Evolutionary conservation across 495 filamentous ascomycete genomes (phyloP), one percentile per base, ranked within the genome.

Genomic region (Penicillium egyptiacum): DNA sequence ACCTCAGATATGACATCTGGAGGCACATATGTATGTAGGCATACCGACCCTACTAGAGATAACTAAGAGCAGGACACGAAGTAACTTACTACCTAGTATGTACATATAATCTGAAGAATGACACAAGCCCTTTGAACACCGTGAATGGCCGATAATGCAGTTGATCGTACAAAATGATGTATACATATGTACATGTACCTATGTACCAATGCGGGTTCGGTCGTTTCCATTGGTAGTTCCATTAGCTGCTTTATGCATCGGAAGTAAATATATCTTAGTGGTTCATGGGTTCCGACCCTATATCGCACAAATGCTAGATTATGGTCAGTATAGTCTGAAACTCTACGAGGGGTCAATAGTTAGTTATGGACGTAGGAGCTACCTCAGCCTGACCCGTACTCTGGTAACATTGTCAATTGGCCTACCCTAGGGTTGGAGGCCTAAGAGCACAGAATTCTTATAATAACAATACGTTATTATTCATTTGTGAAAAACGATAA

Each of bases 371-470:
- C n/a, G 8, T 35, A 19, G 19, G 46, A 50, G 33, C 50, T 52
- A 40, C 50, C 22, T 52, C 48, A 51, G 48, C 48, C 33, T 52
- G 35, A 40, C 50, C 50, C 50, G 35, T 40, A 52, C 50, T 26
- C 30, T 39, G 16, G 50, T 52, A 28, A 25, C 14, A 28, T 52
- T 39, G n/a, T 11, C 23, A 40, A 52, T 41, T 52, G 50, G 22
- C 50, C 50, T 7, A 40, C 42, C 16, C 16, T 35, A 47, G 43
- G 23, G 44, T 28, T n/a, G 25, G 44, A 8, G 35, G 35, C n/a
- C 35, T 7, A 17, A 39, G 16, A 39, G 6, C 16, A 39, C 16
- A 39, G n/a, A 39, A 39, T 39, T 8, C 35, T 7, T 17, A 39
- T 8, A 39, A 33, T 33, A 33, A 33, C 16, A 17, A 37, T 16